These are phyloP conservation scores for Cytospora piceicola DNA, from an alignment of 2,329 filamentous ascomycete species.

Conservation along the genomic window DNA sequence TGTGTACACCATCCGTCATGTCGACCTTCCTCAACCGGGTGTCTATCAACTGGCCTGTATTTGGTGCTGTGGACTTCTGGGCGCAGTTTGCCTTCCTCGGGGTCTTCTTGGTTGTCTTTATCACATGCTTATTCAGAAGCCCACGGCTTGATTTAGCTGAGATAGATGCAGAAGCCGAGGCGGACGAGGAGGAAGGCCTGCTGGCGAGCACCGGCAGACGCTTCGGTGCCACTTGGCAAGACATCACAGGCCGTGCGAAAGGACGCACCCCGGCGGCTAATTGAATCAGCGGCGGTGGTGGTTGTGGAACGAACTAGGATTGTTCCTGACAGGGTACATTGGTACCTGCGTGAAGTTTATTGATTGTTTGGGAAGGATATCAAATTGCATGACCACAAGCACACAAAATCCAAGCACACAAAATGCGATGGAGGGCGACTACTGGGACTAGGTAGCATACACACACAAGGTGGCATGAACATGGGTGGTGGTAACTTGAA, in stretches of 20 bases:
- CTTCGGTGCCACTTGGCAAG: slow-evolving; percentile 87
- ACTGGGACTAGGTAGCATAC: slow-evolving; percentile 3
- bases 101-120: slow-evolving; percentile 80
- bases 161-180: slow-evolving; percentile 86
- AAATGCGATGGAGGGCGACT: not conserved
- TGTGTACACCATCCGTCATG: slow-evolving; percentile 90
- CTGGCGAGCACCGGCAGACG: slow-evolving; percentile 80
- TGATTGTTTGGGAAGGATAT: slow-evolving; percentile 5
- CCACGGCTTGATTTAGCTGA: slow-evolving; percentile 77
- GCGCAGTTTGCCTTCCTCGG: slow-evolving; percentile 89
- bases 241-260: slow-evolving; percentile 67
- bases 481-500: slow-evolving; percentile 5
- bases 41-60: slow-evolving; percentile 92
- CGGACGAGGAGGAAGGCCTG: slow-evolving; percentile 90
- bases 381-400: slow-evolving; percentile 18
- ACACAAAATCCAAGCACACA: not conserved
- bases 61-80: slow-evolving; percentile 93
- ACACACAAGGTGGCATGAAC: not conserved
- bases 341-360: slow-evolving; percentile 4
- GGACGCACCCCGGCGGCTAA: slow-evolving; percentile 5
- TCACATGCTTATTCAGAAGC: slow-evolving; percentile 78
- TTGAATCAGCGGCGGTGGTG: slow-evolving; percentile 6
- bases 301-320: slow-evolving; percentile 25
- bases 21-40: slow-evolving; percentile 93
- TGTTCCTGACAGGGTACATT: not conserved